Conservation (phyloP, 108 stramenopile species). For the Nitzschia palea region DNA sequence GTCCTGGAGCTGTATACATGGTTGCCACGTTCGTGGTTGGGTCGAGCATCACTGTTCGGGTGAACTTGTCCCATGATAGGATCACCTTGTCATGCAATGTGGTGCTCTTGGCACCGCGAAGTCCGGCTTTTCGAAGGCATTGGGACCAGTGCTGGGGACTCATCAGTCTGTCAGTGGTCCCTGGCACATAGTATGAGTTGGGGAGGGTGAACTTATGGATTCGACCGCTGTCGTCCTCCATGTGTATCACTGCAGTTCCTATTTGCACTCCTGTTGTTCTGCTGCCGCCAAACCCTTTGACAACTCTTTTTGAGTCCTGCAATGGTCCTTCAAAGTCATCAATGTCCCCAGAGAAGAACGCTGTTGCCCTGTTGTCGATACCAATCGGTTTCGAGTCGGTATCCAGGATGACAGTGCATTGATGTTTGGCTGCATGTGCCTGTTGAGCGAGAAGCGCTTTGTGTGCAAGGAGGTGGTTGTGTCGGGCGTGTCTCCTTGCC, state of each 20-base stretch:
- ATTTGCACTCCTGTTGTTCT: not conserved
- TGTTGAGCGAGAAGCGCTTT: no score
- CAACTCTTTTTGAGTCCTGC: not conserved
- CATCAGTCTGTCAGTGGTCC: slow-evolving; percentile 20
- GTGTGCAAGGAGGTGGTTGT: no score
- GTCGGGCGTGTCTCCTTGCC: no score
- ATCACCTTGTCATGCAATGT: not conserved
- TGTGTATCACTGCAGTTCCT: slow-evolving; percentile 13
- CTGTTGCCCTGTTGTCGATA: slow-evolving; percentile 10
- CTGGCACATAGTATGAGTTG: slow-evolving; percentile 36
- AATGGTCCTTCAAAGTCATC: slow-evolving; percentile 17
- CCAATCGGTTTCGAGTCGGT: slow-evolving; percentile 5
- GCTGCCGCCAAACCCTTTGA: slow-evolving; percentile 18
- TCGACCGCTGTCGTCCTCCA: slow-evolving; percentile 32
- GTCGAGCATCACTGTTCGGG: not conserved
- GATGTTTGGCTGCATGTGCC: no score
- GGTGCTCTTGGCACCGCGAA: not conserved
- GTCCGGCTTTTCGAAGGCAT: not conserved
- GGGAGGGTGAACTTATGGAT: slow-evolving; percentile 27
- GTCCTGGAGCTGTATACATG: not conserved
- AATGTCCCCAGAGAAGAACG: not conserved
- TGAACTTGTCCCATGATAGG: not conserved
- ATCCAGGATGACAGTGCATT: not conserved
- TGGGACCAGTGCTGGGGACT: slow-evolving; percentile 50
- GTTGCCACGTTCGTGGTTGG: not conserved